These are phyloP conservation scores for Cystobasidium ongulense DNA, from an alignment of 768 basidiomycete genomes.

Conservation along the genomic window DNA sequence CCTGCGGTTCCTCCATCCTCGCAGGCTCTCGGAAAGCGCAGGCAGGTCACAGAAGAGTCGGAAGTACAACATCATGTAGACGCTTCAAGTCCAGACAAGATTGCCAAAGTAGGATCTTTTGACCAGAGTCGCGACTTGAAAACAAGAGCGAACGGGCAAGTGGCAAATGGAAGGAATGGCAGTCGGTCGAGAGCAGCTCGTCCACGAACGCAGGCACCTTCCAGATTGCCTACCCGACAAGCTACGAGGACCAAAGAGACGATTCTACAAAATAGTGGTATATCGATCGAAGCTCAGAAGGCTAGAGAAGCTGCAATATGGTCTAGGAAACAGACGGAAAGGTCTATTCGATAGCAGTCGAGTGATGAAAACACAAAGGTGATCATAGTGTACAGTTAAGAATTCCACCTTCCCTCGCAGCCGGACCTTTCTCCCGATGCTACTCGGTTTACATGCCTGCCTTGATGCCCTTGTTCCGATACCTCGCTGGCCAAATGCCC, in stretches of 20 bases:
- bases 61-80: background rate
- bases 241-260: background rate
- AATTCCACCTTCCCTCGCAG: too few relatives aligned
- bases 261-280: background rate
- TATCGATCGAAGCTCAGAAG: background rate
- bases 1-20: background rate
- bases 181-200: background rate
- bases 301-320: background rate
- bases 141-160: too few relatives aligned
- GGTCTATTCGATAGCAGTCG: background rate
- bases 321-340: background rate
- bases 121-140: background rate
- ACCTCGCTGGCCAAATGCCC: too few relatives aligned
- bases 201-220: background rate
- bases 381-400: too few relatives aligned
- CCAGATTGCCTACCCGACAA: background rate
- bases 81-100: background rate
- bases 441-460: too few relatives aligned
- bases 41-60: background rate
- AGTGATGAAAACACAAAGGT: too few relatives aligned
- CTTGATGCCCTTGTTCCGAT: too few relatives aligned
- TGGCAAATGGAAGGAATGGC: background rate
- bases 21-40: conserved; percentile 1
- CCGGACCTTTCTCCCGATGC: too few relatives aligned
- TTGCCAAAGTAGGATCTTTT: background rate